Evolutionary conservation across 2,329 filamentous ascomycete genomes (phyloP).

Genomic region (Xylaria sp.): DNA sequence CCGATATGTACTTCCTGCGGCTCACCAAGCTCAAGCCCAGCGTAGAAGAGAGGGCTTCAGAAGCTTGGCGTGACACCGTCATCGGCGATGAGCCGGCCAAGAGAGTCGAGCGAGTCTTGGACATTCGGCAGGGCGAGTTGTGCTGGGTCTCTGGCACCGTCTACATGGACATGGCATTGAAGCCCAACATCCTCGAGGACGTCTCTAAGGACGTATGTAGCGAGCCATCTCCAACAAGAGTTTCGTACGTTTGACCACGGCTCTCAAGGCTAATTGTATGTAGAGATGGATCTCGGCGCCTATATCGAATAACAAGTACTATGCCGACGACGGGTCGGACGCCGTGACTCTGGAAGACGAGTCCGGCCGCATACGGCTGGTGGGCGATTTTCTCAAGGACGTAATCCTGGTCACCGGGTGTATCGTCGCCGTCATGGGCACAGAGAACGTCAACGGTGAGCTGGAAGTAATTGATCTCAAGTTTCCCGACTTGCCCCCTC

Average conservation of each 20-base stretch:
- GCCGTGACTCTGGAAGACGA: conserved; percentile 95
- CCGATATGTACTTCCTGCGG: conserved; percentile 96
- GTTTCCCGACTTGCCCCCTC: conserved; percentile 84
- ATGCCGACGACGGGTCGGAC: conserved; percentile 67
- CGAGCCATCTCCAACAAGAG: background rate
- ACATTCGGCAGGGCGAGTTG: conserved; percentile 93
- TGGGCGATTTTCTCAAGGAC: conserved; percentile 74
- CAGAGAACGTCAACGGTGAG: conserved; percentile 90
- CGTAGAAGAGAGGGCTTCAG: conserved; percentile 77
- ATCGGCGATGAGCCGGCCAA: conserved; percentile 81
- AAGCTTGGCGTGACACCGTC: conserved; percentile 81
- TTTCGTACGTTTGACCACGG: background rate
- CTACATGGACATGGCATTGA: conserved; percentile 96
- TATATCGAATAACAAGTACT: conserved; percentile 80
- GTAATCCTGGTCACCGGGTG: conserved; percentile 89
- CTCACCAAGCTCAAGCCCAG: conserved; percentile 87
- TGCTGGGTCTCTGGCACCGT: conserved; percentile 96
- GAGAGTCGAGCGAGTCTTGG: conserved; percentile 87
- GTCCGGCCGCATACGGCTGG: conserved; percentile 85
- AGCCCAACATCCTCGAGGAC: conserved; percentile 95
- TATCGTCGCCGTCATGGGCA: conserved; percentile 93
- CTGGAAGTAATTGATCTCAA: conserved; percentile 93
- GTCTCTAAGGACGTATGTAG: conserved; percentile 84
- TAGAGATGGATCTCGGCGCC: conserved; percentile 92
- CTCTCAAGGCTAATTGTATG: conserved; percentile 25